Percentiles rank a stretch among this genome's conserved stretches.
Evolutionary conservation across 2,329 filamentous ascomycete species (phyloP).

Genomic region (Chalaropsis thielavioides): DNA sequence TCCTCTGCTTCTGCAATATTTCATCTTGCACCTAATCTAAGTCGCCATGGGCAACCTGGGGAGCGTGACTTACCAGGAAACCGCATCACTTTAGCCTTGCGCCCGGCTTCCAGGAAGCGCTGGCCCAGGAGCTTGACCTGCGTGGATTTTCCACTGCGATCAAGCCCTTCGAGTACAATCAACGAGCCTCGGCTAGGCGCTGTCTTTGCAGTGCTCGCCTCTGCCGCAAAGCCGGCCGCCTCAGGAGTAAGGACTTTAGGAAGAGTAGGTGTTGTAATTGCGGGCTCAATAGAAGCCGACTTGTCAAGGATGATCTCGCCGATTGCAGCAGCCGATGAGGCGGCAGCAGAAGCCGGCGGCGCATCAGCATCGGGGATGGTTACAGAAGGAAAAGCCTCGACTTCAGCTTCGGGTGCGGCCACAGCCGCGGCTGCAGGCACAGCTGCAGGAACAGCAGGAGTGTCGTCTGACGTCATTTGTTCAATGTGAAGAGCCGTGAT

Average conservation of each 20-base stretch:
- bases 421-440: slow-evolving; percentile 6
- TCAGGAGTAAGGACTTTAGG: not conserved
- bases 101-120: slow-evolving; percentile 35
- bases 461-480: not conserved
- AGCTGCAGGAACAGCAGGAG: not conserved
- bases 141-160: slow-evolving; percentile 83
- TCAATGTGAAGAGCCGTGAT: not conserved
- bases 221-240: not conserved
- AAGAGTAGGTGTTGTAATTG: not conserved
- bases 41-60: not conserved
- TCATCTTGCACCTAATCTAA: not conserved
- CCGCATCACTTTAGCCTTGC: slow-evolving; percentile 38
- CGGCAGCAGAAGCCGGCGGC: not conserved
- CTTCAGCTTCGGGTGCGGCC: not conserved
- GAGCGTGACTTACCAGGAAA: slow-evolving; percentile 37
- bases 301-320: not conserved
- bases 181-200: slow-evolving; percentile 46
- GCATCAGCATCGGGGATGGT: not conserved
- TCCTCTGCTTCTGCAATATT: not conserved
- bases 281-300: not conserved
- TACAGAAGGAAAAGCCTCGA: not conserved
- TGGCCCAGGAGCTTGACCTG: slow-evolving; percentile 60
- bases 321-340: not conserved
- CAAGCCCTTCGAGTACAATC: slow-evolving; percentile 75
- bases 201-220: slow-evolving; percentile 12